Base-by-base conservation (phyloP, 2,329 filamentous ascomycete species). In the Nectriaceae sp. region DNA sequence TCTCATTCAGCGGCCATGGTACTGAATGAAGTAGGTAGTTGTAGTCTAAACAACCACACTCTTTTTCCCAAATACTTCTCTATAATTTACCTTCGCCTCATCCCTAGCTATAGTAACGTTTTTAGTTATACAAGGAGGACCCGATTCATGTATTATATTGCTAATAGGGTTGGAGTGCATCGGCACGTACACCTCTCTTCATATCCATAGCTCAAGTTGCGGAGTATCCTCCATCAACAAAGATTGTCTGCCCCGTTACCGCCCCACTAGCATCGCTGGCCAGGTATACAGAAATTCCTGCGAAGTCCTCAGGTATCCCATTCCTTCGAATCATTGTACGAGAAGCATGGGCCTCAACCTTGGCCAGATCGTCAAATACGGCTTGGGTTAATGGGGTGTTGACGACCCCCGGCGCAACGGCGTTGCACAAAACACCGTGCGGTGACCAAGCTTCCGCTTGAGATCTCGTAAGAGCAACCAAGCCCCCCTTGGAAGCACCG, bases 391-490 rank as follows among this genome's bases (percentile, higher is more conserved):
- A 52, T 0, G 61, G 55, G 3, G 66, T 69, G 3, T 62, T 54
- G 2, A 68, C 67, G 0, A 69, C 36, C 0, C 65, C 67, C 0
- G 67, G 67, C 1, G 65, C 66, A 10, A 70, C 43, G 0, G 66
- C 65, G 21, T 69, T 70, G 24, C 67, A 69, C 0, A 69, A 21
- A 4, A 69, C 67, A 4, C 67, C 66, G 0, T 54, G 52, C 0
- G 44, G 50, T n/a, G 65, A 69, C 67, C 67, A 69, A 1, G 65
- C 67, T 35, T 69, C 67, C 0, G 67, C 65, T 40, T 70, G 67
- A 0, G 65, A 66, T 1, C 67, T 55, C 3, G 66, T 70, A 4
- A 69, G 40, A 0, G 63, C 60, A 0, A 67, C 47, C 4, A 69
- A 55, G 0, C 65, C 67, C 2, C 61, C 66, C 20, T 66, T 69